phyloP scores from a whole-genome alignment of 768 basidiomycete species.

The Boletus rex-veris region DNA sequence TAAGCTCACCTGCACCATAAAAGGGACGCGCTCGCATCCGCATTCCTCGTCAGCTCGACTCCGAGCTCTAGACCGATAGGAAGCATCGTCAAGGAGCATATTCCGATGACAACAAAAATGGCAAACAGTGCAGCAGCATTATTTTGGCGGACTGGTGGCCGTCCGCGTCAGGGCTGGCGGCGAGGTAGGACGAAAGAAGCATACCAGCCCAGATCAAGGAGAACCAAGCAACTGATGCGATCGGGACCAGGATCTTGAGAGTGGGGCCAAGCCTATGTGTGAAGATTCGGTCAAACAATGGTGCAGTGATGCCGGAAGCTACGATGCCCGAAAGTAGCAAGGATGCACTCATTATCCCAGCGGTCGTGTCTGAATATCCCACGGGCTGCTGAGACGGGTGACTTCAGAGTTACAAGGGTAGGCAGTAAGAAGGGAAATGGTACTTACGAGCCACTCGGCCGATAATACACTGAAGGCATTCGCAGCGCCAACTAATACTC shows the following conservation, averaged over 20 bases:
- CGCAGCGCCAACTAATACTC: constrained; percentile 59
- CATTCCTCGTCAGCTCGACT: constrained; percentile 75
- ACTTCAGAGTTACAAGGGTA: not conserved
- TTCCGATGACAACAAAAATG: constrained; percentile 67
- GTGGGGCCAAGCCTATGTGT: constrained; percentile 66
- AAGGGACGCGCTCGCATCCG: constrained; percentile 71
- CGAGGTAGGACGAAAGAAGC: constrained; percentile 13
- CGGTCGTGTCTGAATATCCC: constrained; percentile 64
- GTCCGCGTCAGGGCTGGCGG: not conserved
- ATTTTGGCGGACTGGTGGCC: constrained; percentile 53
- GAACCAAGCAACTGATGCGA: constrained; percentile 63
- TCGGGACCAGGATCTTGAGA: constrained; percentile 56
- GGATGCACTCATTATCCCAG: constrained; percentile 68
- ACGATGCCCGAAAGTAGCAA: constrained; percentile 70
- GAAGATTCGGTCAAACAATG: constrained; percentile 79
- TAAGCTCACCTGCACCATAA: constrained; percentile 67
- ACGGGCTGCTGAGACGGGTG: constrained; percentile 50
- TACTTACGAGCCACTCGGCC: constrained; percentile 62
- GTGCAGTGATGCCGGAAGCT: constrained; percentile 63
- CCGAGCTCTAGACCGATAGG: constrained; percentile 76
- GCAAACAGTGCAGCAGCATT: constrained; percentile 59
- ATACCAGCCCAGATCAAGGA: constrained; percentile 78
- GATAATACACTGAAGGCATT: constrained; percentile 66
- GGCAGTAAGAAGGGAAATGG: not conserved
- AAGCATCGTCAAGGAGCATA: constrained; percentile 62